Conservation (phyloP, 495 filamentous ascomycete genomes). For the Neurospora africana region DNA sequence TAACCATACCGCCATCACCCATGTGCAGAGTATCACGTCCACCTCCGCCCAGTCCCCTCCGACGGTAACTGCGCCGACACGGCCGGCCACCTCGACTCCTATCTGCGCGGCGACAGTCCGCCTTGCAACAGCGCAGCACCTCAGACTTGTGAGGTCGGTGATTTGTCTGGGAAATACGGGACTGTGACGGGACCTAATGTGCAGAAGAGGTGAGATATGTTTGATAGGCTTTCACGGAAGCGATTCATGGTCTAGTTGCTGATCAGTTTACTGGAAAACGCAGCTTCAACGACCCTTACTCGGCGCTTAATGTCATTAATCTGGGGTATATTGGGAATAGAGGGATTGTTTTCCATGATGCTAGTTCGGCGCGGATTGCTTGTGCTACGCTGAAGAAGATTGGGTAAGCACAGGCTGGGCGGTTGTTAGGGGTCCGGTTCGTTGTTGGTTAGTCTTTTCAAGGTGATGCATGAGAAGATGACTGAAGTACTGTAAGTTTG, state of each 20-base stretch:
- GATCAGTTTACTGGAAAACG: slow-evolving; percentile 1
- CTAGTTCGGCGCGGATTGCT: slow-evolving; percentile 51
- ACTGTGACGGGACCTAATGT: slow-evolving; percentile 38
- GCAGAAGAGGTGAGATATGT: slow-evolving; percentile 19
- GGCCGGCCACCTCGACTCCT: slow-evolving; percentile 44
- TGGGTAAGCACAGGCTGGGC: background rate
- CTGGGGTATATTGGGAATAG: slow-evolving; percentile 65
- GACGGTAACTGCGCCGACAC: slow-evolving; percentile 68
- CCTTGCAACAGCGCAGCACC: slow-evolving; percentile 52
- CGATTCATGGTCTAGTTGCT: background rate
- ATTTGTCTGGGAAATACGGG: slow-evolving; percentile 73
- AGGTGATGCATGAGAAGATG: background rate
- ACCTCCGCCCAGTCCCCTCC: slow-evolving; percentile 54
- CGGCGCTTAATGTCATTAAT: slow-evolving; percentile 45
- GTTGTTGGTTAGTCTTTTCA: background rate
- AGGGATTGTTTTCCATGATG: slow-evolving; percentile 61
- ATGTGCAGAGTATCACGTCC: slow-evolving; percentile 64
- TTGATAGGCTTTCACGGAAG: too few species aligned
- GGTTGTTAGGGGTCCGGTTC: background rate
- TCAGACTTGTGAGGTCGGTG: slow-evolving; percentile 67
- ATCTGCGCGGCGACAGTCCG: slow-evolving; percentile 49
- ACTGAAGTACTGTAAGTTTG: background rate
- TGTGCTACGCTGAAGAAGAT: slow-evolving; percentile 52
- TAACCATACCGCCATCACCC: too few species aligned
- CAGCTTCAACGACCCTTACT: slow-evolving; percentile 57